These are phyloP conservation scores for Quercus agrifolia DNA, from an alignment of 306 rosid genomes.

Conservation along the genomic window DNA sequence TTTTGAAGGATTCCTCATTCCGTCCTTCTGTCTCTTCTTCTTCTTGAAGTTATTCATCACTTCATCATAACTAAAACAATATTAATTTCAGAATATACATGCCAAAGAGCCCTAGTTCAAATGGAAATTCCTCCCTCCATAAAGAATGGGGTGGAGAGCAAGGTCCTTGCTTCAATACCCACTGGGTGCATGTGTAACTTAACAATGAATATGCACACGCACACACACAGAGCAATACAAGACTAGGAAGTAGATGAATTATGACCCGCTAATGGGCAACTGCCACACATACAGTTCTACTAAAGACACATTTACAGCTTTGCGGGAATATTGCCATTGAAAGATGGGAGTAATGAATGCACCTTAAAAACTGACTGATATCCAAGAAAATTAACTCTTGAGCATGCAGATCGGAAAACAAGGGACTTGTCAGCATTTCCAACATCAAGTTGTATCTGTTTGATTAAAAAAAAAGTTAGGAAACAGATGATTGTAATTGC, in stretches of 20 bases:
- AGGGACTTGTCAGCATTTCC: conserved; percentile 64
- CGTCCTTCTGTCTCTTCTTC: too few relatives aligned
- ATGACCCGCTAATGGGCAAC: not conserved
- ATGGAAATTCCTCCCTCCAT: too few relatives aligned
- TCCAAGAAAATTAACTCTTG: conserved; percentile 69
- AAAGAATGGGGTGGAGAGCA: too few relatives aligned
- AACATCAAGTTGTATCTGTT: conserved; percentile 75
- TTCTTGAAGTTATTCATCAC: too few relatives aligned
- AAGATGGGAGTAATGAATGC: not conserved
- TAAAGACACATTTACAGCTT: not conserved
- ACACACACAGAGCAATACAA: too few relatives aligned
- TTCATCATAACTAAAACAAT: too few relatives aligned
- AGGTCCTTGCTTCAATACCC: too few relatives aligned
- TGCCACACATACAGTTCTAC: not conserved
- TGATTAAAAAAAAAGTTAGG: conserved; percentile 14
- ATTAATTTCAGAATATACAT: not conserved
- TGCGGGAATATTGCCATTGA: not conserved
- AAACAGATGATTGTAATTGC: conserved; percentile 18
- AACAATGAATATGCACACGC: too few relatives aligned
- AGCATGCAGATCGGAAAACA: conserved; percentile 66
- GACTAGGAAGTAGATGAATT: not conserved
- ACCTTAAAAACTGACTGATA: conserved; percentile 80
- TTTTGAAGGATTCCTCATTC: too few relatives aligned
- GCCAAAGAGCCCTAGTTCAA: too few relatives aligned
- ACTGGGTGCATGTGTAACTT: too few relatives aligned